Percentiles rank a stretch among this genome's conserved stretches.
Conservation (phyloP, 1,284 basidiomycete genomes). For the Papiliotrema laurentii region DNA sequence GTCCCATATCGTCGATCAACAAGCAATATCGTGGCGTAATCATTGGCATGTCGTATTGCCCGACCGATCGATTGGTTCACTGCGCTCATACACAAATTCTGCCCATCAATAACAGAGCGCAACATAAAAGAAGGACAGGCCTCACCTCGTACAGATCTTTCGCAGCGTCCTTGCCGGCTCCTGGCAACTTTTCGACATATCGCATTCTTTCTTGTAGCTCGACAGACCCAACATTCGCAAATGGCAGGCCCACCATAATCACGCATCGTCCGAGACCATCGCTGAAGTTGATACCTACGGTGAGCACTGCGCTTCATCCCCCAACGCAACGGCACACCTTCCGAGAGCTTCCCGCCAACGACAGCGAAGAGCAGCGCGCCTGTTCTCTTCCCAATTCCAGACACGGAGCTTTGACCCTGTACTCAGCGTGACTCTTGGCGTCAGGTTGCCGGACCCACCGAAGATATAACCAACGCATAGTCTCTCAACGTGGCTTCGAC, state of each 20-base stretch:
- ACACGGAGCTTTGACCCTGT: no score
- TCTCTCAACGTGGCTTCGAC: slow-evolving; percentile 74
- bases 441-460: no score
- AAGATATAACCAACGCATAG: slow-evolving; percentile 61
- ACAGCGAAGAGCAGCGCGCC: slow-evolving; percentile 85
- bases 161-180: slow-evolving; percentile 64
- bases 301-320: background rate
- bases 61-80: slow-evolving; percentile 98
- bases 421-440: no score
- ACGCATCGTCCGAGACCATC: slow-evolving; percentile 85
- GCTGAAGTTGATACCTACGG: slow-evolving; percentile 77
- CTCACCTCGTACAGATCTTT: slow-evolving; percentile 69
- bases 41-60: slow-evolving; percentile 78
- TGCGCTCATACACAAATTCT: slow-evolving; percentile 88
- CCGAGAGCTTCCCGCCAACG: slow-evolving; percentile 92
- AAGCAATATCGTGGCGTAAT: slow-evolving; percentile 80
- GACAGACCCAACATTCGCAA: slow-evolving; percentile 82
- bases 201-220: slow-evolving; percentile 89
- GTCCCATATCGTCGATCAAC: slow-evolving; percentile 74
- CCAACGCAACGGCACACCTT: slow-evolving; percentile 52
- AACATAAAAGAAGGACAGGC: background rate
- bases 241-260: slow-evolving; percentile 86
- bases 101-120: background rate
- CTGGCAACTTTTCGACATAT: slow-evolving; percentile 58
- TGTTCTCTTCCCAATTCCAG: slow-evolving; percentile 32